Evolutionary conservation across 2,329 filamentous ascomycete species (phyloP), one percentile per base, ranked within the genome.

Genomic region (Phialophora verrucosa): DNA sequence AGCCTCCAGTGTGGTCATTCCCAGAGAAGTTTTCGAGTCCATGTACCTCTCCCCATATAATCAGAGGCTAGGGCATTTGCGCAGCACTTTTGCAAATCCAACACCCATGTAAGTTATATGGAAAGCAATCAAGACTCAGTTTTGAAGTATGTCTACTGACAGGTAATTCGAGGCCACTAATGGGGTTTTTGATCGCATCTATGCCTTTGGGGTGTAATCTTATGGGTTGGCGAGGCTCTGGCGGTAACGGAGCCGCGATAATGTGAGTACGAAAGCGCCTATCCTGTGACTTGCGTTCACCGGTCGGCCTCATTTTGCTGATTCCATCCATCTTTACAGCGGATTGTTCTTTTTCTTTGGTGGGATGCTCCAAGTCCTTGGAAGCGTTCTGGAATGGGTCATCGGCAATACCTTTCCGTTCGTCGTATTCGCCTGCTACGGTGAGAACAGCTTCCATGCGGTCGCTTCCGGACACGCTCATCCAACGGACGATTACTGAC

Each of bases 211-310:
- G 62, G 44, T 64, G 62, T 53, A 64, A 64, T 25, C 76, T 86
- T 4, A 85, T 88, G 84, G 84, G 84, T 32, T 87, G 85, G 85
- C 76, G 85, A 70, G 85, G 85, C 23, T 80, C 85, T 23, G 84
- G 83, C 1, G 62, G 62, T 59, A 55, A 42, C 23, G 62, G 62
- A 50, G 81, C 62, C 6, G 62, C 62, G 10, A 59, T 64, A 6
- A 64, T 64, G 80, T 7, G 79, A 76, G 59, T 84, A 23, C 42
- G 2, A 47, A 49, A 6, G 44, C 11, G 25, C 53, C 83, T 23
- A 25, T 25, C 82, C 82, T 58, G 11, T n/a, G 10, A 14, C 10
- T 47, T 4, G 42, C 10, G 42, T 17, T 20, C n/a, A 14, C 4
- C 12, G 42, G 4, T 14, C n/a, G 42, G 12, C 14, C n/a, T 20